phyloP scores from a whole-genome alignment of 768 basidiomycete genomes.

The Serendipita sp. region DNA sequence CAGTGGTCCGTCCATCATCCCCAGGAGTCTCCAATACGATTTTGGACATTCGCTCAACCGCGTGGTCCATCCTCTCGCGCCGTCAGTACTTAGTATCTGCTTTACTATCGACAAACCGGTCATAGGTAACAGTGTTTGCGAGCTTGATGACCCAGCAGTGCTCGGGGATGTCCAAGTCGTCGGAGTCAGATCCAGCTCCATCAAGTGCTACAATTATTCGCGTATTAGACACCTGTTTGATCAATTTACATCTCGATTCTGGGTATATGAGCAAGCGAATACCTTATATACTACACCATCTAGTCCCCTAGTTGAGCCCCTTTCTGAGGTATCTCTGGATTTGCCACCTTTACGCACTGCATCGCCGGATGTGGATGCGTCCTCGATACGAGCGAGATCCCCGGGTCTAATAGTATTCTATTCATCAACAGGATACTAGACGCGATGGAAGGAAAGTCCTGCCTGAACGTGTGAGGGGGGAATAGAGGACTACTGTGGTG shows the following conservation, averaged over 20 bases:
- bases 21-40: slow-evolving; percentile 16
- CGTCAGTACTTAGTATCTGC: slow-evolving; percentile 1
- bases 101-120: slow-evolving; percentile 33
- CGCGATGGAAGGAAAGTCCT: slow-evolving; percentile 8
- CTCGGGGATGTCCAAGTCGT: slow-evolving; percentile 64
- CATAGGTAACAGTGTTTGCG: slow-evolving; percentile 84
- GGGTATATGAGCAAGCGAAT: neutral
- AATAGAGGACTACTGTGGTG: slow-evolving; percentile 56
- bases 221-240: slow-evolving; percentile 53
- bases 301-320: slow-evolving; percentile 23
- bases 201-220: slow-evolving; percentile 70
- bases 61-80: slow-evolving; percentile 62
- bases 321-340: slow-evolving; percentile 25
- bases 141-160: slow-evolving; percentile 73
- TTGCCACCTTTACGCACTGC: slow-evolving; percentile 27
- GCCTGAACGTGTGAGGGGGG: slow-evolving; percentile 80
- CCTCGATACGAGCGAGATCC: slow-evolving; percentile 75
- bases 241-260: neutral
- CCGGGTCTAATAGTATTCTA: slow-evolving; percentile 41
- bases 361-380: slow-evolving; percentile 27
- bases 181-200: slow-evolving; percentile 30
- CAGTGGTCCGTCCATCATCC: slow-evolving; percentile 25
- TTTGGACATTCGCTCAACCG: slow-evolving; percentile 50
- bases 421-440: neutral
- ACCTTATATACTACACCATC: slow-evolving; percentile 88